A percentile compares a stretch with the other conserved stretches of the same genome.
Conservation (phyloP, 805 yeast genomes). For the Cyberlindnera euphorbiae region DNA sequence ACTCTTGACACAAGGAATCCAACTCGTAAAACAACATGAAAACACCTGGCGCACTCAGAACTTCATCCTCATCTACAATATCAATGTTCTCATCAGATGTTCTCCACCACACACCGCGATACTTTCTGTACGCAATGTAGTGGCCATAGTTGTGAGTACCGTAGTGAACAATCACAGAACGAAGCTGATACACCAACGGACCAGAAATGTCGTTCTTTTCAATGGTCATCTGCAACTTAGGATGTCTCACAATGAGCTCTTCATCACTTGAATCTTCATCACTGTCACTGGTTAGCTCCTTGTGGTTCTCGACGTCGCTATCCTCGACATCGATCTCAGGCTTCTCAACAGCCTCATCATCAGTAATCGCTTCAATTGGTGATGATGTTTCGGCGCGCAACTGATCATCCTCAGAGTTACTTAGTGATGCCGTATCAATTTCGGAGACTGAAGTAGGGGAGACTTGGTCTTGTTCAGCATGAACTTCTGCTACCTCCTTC, state of each 20-base stretch:
- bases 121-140: slow-evolving; percentile 80
- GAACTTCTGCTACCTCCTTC: too few species aligned
- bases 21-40: slow-evolving; percentile 89
- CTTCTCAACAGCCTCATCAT: background rate
- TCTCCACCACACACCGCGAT: slow-evolving; percentile 91
- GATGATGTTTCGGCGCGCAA: slow-evolving; percentile 3
- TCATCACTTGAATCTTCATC: slow-evolving; percentile 6
- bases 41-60: slow-evolving; percentile 76
- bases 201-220: slow-evolving; percentile 28
- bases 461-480: slow-evolving; percentile 6
- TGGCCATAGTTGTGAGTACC: slow-evolving; percentile 99
- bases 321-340: slow-evolving; percentile 6
- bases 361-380: background rate
- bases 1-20: slow-evolving; percentile 31
- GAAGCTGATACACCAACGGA: slow-evolving; percentile 59
- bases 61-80: slow-evolving; percentile 76
- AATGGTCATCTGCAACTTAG: slow-evolving; percentile 9
- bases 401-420: too few species aligned
- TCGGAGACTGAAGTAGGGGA: too few species aligned
- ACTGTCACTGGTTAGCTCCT: slow-evolving; percentile 2
- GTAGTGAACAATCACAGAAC: slow-evolving; percentile 86
- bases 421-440: too few species aligned
- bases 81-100: slow-evolving; percentile 87
- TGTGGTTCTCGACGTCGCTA: too few species aligned
- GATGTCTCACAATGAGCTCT: slow-evolving; percentile 1